A percentile compares a stretch with the other conserved stretches of the same genome.
These are phyloP conservation scores for Knoxdaviesia capensis DNA, from an alignment of 2,329 filamentous ascomycete genomes.

Conservation along the genomic window DNA sequence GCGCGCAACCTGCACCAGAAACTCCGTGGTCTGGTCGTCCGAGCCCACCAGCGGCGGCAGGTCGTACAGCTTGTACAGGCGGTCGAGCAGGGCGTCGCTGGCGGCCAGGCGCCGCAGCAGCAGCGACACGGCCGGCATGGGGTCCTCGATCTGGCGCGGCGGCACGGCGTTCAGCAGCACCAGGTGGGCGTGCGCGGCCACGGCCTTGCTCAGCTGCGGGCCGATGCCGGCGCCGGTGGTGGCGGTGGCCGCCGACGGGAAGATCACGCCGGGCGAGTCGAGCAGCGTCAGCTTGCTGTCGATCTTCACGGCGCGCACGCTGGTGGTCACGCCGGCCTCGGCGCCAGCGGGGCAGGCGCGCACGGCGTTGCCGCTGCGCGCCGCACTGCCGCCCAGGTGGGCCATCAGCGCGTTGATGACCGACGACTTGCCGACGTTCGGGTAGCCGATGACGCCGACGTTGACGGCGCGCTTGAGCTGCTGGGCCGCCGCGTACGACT, in stretches of 20 bases:
- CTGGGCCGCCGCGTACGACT: conserved; percentile 66
- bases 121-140: conserved; percentile 66
- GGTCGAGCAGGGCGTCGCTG: conserved; percentile 53
- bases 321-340: conserved; percentile 82
- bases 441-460: conserved; percentile 86
- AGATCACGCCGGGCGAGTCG: conserved; percentile 87
- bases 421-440: conserved; percentile 90
- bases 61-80: conserved; percentile 67
- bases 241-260: conserved; percentile 43
- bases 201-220: conserved; percentile 34
- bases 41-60: conserved; percentile 56
- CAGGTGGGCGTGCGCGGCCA: conserved; percentile 63
- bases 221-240: conserved; percentile 17
- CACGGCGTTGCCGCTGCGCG: conserved; percentile 32
- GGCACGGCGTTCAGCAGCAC: conserved; percentile 82
- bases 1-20: conserved; percentile 83
- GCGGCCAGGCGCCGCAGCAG: conserved; percentile 64
- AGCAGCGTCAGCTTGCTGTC: conserved; percentile 87
- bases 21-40: conserved; percentile 67
- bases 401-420: conserved; percentile 85
- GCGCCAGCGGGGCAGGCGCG: conserved; percentile 69
- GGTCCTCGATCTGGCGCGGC: conserved; percentile 85
- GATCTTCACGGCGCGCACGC: conserved; percentile 74
- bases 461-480: conserved; percentile 78
- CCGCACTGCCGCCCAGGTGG: conserved; percentile 50